These are phyloP conservation scores for Tetrahymena elliotti DNA, from an alignment of 73 alveolate genomes.

Conservation along the genomic window DNA sequence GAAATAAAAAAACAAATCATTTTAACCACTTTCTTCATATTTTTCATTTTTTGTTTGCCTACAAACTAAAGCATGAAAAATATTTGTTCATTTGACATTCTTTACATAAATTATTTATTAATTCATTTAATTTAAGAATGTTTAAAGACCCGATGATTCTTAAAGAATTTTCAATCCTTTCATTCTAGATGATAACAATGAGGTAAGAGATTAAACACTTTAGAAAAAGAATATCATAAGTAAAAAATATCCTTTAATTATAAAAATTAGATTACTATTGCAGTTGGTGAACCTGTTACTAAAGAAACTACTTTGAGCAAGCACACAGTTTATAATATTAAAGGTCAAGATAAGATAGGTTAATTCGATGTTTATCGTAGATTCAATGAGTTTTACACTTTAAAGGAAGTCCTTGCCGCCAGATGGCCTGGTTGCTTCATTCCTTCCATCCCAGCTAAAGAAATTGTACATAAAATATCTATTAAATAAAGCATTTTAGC, in stretches of 20 bases:
- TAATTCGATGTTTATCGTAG: constrained; percentile 61
- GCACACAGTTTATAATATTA: constrained; percentile 49
- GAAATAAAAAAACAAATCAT: neutral
- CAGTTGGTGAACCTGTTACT: constrained; percentile 6
- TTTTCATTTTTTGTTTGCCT: neutral
- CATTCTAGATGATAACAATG: neutral
- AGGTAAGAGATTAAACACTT: neutral
- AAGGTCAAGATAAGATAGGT: constrained; percentile 66
- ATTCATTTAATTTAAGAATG: neutral
- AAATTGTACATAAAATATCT: neutral
- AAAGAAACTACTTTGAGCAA: neutral
- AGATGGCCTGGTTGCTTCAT: constrained; percentile 77
- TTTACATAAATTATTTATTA: neutral
- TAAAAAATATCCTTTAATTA: neutral
- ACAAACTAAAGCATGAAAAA: neutral
- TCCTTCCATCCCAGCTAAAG: constrained; percentile 69
- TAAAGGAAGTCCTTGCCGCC: constrained; percentile 42
- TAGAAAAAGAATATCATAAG: neutral
- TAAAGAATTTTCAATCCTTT: neutral
- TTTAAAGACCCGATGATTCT: neutral
- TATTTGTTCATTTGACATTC: too few relatives aligned
- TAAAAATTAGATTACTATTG: neutral
- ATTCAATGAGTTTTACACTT: constrained; percentile 63
- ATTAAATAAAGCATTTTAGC: neutral
- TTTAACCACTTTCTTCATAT: neutral